phyloP scores from a whole-genome alignment of 2,329 filamentous ascomycete genomes.

The Calonectria fujianensis region DNA sequence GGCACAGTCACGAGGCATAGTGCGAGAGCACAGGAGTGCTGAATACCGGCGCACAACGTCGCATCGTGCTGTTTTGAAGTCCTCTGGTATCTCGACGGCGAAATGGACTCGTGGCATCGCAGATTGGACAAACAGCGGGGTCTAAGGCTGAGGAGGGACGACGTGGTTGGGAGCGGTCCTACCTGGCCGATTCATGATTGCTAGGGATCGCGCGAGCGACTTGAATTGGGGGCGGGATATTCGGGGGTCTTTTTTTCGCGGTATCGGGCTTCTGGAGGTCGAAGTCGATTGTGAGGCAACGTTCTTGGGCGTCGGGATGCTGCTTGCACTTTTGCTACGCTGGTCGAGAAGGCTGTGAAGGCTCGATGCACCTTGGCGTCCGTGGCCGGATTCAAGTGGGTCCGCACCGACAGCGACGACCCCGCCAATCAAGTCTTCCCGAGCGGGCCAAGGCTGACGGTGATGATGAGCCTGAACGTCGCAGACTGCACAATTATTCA shows the following conservation, averaged over 20 bases:
- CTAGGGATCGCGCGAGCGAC: conserved; percentile 53
- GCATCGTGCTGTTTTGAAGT: conserved; percentile 23
- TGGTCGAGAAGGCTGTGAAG: conserved; percentile 55
- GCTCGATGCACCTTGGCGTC: conserved; percentile 51
- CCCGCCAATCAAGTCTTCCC: conserved; percentile 55
- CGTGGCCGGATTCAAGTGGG: conserved; percentile 63
- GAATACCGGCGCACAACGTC: conserved; percentile 44
- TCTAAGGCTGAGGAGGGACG: conserved; percentile 52
- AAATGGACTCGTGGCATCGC: conserved; percentile 45
- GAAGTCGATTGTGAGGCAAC: conserved; percentile 51
- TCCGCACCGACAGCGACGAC: conserved; percentile 58
- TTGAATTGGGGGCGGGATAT: conserved; percentile 34
- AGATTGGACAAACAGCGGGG: conserved; percentile 52
- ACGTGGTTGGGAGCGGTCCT: conserved; percentile 61
- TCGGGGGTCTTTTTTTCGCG: conserved; percentile 44
- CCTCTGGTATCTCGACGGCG: conserved; percentile 41
- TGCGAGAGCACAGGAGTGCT: conserved; percentile 41
- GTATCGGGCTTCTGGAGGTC: conserved; percentile 40
- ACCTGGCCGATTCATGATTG: conserved; percentile 78
- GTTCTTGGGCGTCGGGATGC: conserved; percentile 49
- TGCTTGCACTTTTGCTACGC: conserved; percentile 49
- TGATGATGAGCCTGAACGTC: conserved; percentile 17
- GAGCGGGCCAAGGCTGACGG: conserved; percentile 49
- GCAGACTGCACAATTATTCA: not conserved
- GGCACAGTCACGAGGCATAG: conserved; percentile 42